Evolutionary conservation across 1,284 basidiomycete species (phyloP).

Genomic region (Puccinia coronata): DNA sequence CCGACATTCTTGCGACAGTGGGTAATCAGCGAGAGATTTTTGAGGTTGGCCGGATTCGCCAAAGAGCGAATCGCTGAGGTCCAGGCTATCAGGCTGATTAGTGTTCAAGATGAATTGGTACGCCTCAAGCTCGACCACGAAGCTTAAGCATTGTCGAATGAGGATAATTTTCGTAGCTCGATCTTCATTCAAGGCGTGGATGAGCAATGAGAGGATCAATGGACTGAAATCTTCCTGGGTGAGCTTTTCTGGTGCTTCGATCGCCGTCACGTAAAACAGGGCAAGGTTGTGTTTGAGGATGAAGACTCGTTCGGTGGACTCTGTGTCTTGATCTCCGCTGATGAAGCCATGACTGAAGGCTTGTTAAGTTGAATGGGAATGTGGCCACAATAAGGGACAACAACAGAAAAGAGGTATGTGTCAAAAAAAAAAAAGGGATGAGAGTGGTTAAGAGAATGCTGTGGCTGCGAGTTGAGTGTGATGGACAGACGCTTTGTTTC

Average conservation of each 20-base stretch:
- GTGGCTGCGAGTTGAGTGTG: background rate
- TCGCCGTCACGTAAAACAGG: background rate
- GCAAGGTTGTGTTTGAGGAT: constrained; percentile 1
- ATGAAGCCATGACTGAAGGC: background rate
- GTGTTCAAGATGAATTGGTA: background rate
- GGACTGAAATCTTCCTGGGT: background rate
- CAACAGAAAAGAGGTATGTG: background rate
- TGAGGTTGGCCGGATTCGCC: background rate
- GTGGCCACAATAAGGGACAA: too few relatives aligned
- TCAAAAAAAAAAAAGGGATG: background rate
- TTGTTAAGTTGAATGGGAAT: background rate
- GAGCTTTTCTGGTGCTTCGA: background rate
- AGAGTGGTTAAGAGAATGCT: background rate
- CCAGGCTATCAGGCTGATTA: background rate
- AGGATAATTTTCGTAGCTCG: background rate
- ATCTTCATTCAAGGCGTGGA: background rate
- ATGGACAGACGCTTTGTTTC: background rate
- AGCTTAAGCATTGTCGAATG: background rate
- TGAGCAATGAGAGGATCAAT: background rate
- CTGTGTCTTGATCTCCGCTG: background rate
- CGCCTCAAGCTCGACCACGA: constrained; percentile 8
- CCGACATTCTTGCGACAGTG: background rate
- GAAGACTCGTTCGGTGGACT: background rate
- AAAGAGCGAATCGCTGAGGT: background rate
- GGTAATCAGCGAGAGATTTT: background rate